Base-by-base conservation (phyloP, 2,329 filamentous ascomycete genomes). In the Mycosphaerelloides madeirae region DNA sequence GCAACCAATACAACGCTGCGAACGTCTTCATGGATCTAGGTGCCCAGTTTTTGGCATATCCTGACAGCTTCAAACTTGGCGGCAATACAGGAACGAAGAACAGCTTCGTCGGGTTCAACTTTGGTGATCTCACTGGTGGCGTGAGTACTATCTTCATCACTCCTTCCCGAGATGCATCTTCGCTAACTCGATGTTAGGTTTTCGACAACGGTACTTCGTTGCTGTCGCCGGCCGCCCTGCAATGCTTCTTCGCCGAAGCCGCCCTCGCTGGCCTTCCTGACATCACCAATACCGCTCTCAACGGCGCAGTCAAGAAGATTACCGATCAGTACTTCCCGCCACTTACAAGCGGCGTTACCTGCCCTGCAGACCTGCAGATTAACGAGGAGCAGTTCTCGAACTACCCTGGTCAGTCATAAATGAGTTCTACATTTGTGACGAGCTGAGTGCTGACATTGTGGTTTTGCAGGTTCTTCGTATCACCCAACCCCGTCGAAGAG, bases 1-100 rank as follows among this genome's bases (percentile, higher is more conserved):
- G n/a, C 9, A 36, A 38, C 29, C 37, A 31, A 6, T 50, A 53
- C 45, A 48, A 14, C 31, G n/a, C 51, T 3, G 19, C 38, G 1
- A 50, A 56, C 32, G 52, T 53, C 15, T 37, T 48, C 11, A 29
- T 48, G 12, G 51, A 55, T 29, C 20, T 55, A 5, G n/a, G 43
- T 12, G 34, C 43, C 3, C 31, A 31, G 6, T 37, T 29, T 29
- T 16, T 32, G 9, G 31, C 34, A 13, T 50, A 56, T 31, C 48
- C 59, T 7, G 63, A 63, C 52, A 58, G 54, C 3, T 52, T 65
- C 28, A 52, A 43, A 32, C 44, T 67, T 15, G 65, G 65, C 18
- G 65, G 65, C 22, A 68, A 68, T 54, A 65, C 62, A 13, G 64
- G 64, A 15, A 61, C 50, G 2, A 44, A 49, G 6, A 62, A 67